These are phyloP conservation scores for Poronia punctata DNA, from an alignment of 495 filamentous ascomycete species.

Conservation along the genomic window DNA sequence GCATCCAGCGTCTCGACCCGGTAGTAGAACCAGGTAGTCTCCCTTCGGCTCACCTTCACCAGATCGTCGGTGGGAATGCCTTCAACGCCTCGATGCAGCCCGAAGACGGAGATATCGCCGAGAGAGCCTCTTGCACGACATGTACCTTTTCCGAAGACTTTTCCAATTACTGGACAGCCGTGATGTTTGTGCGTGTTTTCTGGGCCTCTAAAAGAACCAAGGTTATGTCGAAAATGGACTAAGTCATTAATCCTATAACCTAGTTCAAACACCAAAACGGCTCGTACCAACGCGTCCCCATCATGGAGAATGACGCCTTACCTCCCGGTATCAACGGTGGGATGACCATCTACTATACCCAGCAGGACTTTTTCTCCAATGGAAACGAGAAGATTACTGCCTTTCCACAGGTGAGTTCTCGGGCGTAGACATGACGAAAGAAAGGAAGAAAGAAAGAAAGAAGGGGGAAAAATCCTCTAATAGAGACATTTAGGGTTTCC, in stretches of 20 bases:
- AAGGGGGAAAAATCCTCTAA: too few species aligned
- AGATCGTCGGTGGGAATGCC: slow-evolving; percentile 44
- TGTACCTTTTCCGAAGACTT: slow-evolving; percentile 43
- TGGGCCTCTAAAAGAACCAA: background rate
- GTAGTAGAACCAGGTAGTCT: slow-evolving; percentile 40
- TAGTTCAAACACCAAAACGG: slow-evolving; percentile 47
- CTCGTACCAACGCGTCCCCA: slow-evolving; percentile 43
- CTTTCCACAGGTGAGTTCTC: slow-evolving; percentile 38
- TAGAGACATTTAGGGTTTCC: slow-evolving; percentile 37
- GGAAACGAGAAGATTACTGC: slow-evolving; percentile 42
- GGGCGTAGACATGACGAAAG: background rate
- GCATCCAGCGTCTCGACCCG: slow-evolving; percentile 43
- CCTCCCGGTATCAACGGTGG: slow-evolving; percentile 43
- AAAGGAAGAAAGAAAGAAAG: too few species aligned
- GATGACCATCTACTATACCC: slow-evolving; percentile 50
- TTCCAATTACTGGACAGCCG: slow-evolving; percentile 45
- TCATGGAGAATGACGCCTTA: slow-evolving; percentile 42
- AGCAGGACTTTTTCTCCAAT: slow-evolving; percentile 40
- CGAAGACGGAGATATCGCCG: slow-evolving; percentile 31
- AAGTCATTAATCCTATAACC: background rate
- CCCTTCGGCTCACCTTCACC: slow-evolving; percentile 44
- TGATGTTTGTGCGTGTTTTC: slow-evolving; percentile 29
- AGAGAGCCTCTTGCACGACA: slow-evolving; percentile 38
- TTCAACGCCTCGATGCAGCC: slow-evolving; percentile 43
- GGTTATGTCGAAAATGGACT: background rate